Evolutionary conservation across 495 filamentous ascomycete genomes (phyloP).

Genomic region (Talaromyces liani): DNA sequence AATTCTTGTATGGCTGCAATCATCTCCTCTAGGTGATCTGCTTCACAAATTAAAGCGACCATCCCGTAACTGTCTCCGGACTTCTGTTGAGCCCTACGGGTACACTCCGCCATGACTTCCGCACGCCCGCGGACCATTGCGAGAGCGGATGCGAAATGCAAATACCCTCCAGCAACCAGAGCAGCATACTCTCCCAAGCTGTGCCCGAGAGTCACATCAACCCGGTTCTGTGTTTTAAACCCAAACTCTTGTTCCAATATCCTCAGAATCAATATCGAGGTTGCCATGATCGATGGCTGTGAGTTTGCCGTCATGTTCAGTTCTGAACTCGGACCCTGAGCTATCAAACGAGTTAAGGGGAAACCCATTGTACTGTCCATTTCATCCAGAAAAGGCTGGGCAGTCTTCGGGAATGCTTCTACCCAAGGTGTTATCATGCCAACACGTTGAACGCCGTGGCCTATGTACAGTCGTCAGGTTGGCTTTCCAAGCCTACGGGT

Average conservation of each 20-base stretch:
- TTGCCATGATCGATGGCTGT: slow-evolving; percentile 94
- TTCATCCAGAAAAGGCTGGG: slow-evolving; percentile 64
- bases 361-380: slow-evolving; percentile 70
- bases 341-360: slow-evolving; percentile 67
- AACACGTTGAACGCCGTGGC: slow-evolving; percentile 89
- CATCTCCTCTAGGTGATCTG: slow-evolving; percentile 57
- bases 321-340: slow-evolving; percentile 62
- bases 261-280: slow-evolving; percentile 81
- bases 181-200: slow-evolving; percentile 95
- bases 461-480: slow-evolving; percentile 32
- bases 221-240: slow-evolving; percentile 59
- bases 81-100: slow-evolving; percentile 49
- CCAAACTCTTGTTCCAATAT: slow-evolving; percentile 81
- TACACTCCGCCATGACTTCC: slow-evolving; percentile 77
- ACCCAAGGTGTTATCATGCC: slow-evolving; percentile 87
- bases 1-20: slow-evolving; percentile 75
- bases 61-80: slow-evolving; percentile 77
- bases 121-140: slow-evolving; percentile 70
- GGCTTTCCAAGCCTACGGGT: neutral
- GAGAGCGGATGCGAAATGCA: slow-evolving; percentile 70
- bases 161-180: slow-evolving; percentile 71
- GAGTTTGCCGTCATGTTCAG: slow-evolving; percentile 81
- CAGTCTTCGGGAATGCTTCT: slow-evolving; percentile 71
- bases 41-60: slow-evolving; percentile 85
- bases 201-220: slow-evolving; percentile 82